These are phyloP conservation scores for Kodamaea kakaduensis DNA, from an alignment of 805 yeast species.

Conservation along the genomic window DNA sequence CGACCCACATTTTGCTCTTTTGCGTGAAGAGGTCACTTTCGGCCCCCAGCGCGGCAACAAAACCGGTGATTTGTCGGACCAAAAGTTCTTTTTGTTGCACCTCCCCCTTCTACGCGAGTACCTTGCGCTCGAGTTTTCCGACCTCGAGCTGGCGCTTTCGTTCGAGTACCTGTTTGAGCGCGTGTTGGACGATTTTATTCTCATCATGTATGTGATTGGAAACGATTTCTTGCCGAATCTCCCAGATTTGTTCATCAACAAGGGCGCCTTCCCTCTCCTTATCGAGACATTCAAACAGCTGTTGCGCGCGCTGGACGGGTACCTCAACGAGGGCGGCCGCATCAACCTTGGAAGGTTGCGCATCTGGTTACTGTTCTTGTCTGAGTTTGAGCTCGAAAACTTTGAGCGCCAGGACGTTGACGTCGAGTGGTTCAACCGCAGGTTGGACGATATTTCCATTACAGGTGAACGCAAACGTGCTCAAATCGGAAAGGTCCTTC, in stretches of 20 bases:
- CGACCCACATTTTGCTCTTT: constrained; percentile 90
- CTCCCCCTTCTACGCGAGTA: constrained; percentile 87
- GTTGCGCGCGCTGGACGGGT: constrained; percentile 70
- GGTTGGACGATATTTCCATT: constrained; percentile 72
- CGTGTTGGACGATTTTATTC: constrained; percentile 85
- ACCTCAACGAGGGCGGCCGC: constrained; percentile 76
- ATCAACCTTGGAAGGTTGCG: constrained; percentile 72
- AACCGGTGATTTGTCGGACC: constrained; percentile 58
- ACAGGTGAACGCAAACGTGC: constrained; percentile 68
- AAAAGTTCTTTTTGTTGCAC: constrained; percentile 79
- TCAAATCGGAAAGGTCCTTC: constrained; percentile 58
- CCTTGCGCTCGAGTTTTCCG: constrained; percentile 77
- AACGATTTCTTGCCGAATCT: constrained; percentile 96
- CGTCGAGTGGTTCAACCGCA: constrained; percentile 86
- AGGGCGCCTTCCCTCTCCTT: constrained; percentile 94
- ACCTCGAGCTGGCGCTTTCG: constrained; percentile 56
- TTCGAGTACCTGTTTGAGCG: constrained; percentile 84
- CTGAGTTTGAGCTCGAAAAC: constrained; percentile 77
- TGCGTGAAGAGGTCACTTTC: constrained; percentile 93
- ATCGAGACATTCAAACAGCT: constrained; percentile 84
- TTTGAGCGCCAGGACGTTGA: constrained; percentile 84
- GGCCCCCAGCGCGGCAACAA: constrained; percentile 48
- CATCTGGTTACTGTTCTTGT: constrained; percentile 69
- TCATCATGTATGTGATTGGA: constrained; percentile 92
- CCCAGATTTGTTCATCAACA: constrained; percentile 89